A percentile compares a stretch with the other conserved stretches of the same genome.
These are phyloP conservation scores for Canna indica DNA, from an alignment of 176 grass and related monocot species.

Conservation along the genomic window DNA sequence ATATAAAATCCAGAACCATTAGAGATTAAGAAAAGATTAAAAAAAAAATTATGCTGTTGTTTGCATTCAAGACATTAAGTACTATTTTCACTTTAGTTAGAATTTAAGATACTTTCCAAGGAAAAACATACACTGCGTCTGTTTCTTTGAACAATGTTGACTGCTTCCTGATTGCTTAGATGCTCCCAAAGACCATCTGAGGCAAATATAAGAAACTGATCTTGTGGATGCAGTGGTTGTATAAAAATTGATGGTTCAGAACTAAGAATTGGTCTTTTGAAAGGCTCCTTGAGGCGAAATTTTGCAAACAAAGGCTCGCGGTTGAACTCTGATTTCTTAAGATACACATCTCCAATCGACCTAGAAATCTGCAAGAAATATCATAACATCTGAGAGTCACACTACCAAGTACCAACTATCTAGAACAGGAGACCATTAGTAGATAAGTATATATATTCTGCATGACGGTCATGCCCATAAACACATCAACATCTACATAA, in stretches of 20 bases:
- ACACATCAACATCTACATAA: too few species aligned
- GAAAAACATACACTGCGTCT: slow-evolving; percentile 1
- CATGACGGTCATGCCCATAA: background rate
- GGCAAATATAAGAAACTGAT: slow-evolving; percentile 10
- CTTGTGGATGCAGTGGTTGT: background rate
- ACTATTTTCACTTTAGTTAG: background rate
- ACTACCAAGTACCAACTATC: background rate
- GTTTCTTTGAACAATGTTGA: background rate
- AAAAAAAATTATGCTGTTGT: background rate
- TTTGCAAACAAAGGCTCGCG: background rate
- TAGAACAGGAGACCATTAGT: background rate
- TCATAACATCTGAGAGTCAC: background rate
- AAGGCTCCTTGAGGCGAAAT: background rate
- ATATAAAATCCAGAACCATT: background rate
- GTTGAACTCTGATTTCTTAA: slow-evolving; percentile 4
- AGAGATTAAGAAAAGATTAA: background rate
- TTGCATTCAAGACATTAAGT: background rate
- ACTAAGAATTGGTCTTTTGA: background rate
- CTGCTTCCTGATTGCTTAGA: slow-evolving; percentile 10
- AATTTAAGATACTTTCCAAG: background rate
- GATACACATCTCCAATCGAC: slow-evolving; percentile 4
- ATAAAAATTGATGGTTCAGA: background rate
- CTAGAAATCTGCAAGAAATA: slow-evolving; percentile 4
- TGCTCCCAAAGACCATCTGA: slow-evolving; percentile 7
- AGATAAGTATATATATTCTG: background rate